A percentile compares a stretch with the other conserved stretches of the same genome.
Evolutionary conservation across 352 stramenopile species (phyloP).

Genomic region (Salisapilia sapeloensis): DNA sequence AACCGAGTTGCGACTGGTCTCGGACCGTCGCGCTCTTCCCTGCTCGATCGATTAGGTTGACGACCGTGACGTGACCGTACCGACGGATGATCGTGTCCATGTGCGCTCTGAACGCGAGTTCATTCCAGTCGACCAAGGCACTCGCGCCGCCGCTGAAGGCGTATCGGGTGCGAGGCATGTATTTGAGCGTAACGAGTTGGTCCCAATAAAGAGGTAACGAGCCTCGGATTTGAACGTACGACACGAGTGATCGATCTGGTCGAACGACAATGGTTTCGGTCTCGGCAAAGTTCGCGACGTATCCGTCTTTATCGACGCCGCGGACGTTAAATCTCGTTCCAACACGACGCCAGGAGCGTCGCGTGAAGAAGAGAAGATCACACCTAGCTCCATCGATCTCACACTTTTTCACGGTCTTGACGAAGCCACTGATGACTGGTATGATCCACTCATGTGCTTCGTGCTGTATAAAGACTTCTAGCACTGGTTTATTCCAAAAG

Average conservation of each 20-base stretch:
- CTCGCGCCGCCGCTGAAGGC: conserved; percentile 33
- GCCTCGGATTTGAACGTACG: conserved; percentile 88
- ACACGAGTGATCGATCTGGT: conserved; percentile 51
- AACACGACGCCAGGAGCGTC: conserved; percentile 57
- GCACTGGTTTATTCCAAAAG: conserved; percentile 84
- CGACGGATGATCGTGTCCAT: conserved; percentile 56
- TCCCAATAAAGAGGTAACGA: conserved; percentile 92
- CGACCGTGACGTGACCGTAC: conserved; percentile 55
- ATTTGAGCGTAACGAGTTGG: conserved; percentile 81
- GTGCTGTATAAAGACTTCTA: conserved; percentile 24
- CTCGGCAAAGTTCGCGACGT: conserved; percentile 89
- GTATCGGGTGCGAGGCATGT: conserved; percentile 79
- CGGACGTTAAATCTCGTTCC: conserved; percentile 86
- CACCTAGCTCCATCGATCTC: conserved; percentile 35
- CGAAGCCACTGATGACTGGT: conserved; percentile 45
- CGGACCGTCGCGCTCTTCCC: conserved; percentile 44
- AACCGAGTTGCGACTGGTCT: conserved; percentile 84
- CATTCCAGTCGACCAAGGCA: conserved; percentile 62
- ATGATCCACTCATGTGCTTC: conserved; percentile 45
- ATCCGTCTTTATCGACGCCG: conserved; percentile 78
- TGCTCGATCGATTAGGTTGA: conserved; percentile 90
- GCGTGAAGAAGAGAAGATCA: conserved; percentile 55
- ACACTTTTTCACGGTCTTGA: conserved; percentile 51
- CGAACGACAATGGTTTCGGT: conserved; percentile 84
- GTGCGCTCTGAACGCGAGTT: conserved; percentile 44